Conservation (phyloP, 805 yeast species). For the Brettanomyces anomalus region DNA sequence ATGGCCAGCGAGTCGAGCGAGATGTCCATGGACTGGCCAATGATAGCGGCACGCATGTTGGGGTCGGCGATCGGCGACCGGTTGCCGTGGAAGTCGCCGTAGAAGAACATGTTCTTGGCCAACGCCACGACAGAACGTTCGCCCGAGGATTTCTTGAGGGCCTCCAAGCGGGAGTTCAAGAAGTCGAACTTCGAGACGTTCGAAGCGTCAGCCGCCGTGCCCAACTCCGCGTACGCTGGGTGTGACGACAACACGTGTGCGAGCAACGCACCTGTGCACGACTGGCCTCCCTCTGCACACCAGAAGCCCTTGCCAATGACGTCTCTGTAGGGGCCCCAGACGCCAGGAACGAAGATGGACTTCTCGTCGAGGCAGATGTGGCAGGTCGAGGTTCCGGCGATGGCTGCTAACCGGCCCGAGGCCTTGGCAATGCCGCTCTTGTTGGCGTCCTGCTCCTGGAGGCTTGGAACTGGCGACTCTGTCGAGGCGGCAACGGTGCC, state of each 20-base stretch:
- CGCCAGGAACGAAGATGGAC: slow-evolving; percentile 88
- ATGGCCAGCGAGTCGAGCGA: slow-evolving; percentile 79
- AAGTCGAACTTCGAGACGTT: slow-evolving; percentile 73
- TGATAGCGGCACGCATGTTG: slow-evolving; percentile 81
- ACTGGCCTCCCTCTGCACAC: slow-evolving; percentile 99
- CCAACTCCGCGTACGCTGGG: slow-evolving; percentile 75
- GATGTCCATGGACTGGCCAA: slow-evolving; percentile 88
- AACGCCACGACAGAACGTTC: slow-evolving; percentile 69
- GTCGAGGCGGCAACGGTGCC: slow-evolving; percentile 95
- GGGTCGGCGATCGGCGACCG: slow-evolving; percentile 98
- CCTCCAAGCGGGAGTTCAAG: slow-evolving; percentile 67
- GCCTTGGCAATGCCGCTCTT: slow-evolving; percentile 46
- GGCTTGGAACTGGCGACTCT: slow-evolving; percentile 44
- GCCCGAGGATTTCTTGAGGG: slow-evolving; percentile 44
- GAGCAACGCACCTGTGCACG: slow-evolving; percentile 90
- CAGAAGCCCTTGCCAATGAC: slow-evolving; percentile 84
- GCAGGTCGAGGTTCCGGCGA: slow-evolving; percentile 97
- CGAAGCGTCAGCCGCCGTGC: slow-evolving; percentile 56
- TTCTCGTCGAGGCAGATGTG: slow-evolving; percentile 82
- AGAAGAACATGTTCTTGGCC: slow-evolving; percentile 80
- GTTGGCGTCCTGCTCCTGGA: slow-evolving; percentile 39
- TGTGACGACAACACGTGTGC: slow-evolving; percentile 84
- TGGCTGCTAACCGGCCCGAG: slow-evolving; percentile 88
- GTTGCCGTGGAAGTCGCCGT: slow-evolving; percentile 96
- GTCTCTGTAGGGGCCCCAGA: slow-evolving; percentile 98